These are phyloP conservation scores for Clonostachys sp. DNA, from an alignment of 2,329 filamentous ascomycete species.

Conservation along the genomic window DNA sequence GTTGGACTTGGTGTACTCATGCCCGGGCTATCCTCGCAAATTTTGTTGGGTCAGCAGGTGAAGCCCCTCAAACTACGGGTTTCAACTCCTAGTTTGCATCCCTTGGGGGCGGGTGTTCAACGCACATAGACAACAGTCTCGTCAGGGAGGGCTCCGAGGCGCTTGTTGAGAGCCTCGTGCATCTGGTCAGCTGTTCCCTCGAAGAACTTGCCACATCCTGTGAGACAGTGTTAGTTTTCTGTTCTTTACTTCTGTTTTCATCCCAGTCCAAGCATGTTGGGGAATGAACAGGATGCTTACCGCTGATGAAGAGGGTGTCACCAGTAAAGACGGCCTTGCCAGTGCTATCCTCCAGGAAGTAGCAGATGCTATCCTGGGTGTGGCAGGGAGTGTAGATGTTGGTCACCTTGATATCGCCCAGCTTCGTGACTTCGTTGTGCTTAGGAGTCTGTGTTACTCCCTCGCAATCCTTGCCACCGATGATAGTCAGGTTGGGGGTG, in stretches of 20 bases:
- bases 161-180: slow-evolving; percentile 87
- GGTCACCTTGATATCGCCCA: slow-evolving; percentile 79
- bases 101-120: slow-evolving; percentile 6
- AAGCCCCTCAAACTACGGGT: background rate
- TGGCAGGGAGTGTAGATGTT: slow-evolving; percentile 96
- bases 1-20: slow-evolving; percentile 98
- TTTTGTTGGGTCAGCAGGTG: background rate
- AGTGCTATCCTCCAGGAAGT: slow-evolving; percentile 76
- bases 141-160: slow-evolving; percentile 73
- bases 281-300: slow-evolving; percentile 31
- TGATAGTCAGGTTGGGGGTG: slow-evolving; percentile 66
- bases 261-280: too few species aligned
- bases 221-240: background rate
- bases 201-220: slow-evolving; percentile 93
- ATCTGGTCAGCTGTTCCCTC: slow-evolving; percentile 88
- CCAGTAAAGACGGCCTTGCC: slow-evolving; percentile 85
- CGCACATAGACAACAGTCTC: slow-evolving; percentile 88
- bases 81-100: background rate
- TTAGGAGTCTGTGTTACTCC: slow-evolving; percentile 72
- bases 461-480: slow-evolving; percentile 84
- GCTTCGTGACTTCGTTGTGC: slow-evolving; percentile 72
- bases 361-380: slow-evolving; percentile 98
- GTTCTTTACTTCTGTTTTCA: too few species aligned
- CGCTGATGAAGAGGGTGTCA: slow-evolving; percentile 92
- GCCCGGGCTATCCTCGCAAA: slow-evolving; percentile 62